Conservation (phyloP, 345 rosid species). For the Noccaea caerulescens region DNA sequence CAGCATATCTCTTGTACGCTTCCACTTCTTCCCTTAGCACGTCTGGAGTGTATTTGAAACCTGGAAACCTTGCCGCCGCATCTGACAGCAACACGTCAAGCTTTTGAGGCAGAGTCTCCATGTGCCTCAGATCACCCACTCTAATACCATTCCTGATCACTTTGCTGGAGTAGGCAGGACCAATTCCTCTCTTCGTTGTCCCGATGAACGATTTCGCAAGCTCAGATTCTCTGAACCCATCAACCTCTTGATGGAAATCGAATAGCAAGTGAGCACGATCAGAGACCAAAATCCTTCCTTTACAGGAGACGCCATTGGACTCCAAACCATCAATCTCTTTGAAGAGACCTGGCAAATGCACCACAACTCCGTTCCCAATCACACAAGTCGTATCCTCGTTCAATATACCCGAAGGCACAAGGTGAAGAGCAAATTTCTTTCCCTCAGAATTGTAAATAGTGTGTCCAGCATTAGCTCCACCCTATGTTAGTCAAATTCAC, state of each 20-base stretch:
- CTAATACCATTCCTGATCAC: conserved; percentile 85
- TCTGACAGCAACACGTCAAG: conserved; percentile 75
- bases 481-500: conserved; percentile 49
- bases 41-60: conserved; percentile 70
- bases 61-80: conserved; percentile 75
- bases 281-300: conserved; percentile 90
- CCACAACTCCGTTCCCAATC: conserved; percentile 96
- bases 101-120: conserved; percentile 93
- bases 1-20: conserved; percentile 86
- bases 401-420: conserved; percentile 92
- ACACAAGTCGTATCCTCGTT: conserved; percentile 88
- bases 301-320: conserved; percentile 78
- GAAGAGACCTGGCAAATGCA: conserved; percentile 83
- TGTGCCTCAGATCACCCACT: conserved; percentile 88
- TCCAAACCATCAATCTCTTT: conserved; percentile 87
- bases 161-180: conserved; percentile 90
- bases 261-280: conserved; percentile 91
- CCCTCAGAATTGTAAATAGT: conserved; percentile 95
- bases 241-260: conserved; percentile 92
- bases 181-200: conserved; percentile 93
- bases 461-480: conserved; percentile 99
- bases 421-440: conserved; percentile 93
- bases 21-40: conserved; percentile 89
- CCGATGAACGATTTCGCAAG: conserved; percentile 92
- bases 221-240: conserved; percentile 86